Evolutionary conservation across 1,139 yeast species (phyloP).

Genomic region (Suhomyces panamericanus): DNA sequence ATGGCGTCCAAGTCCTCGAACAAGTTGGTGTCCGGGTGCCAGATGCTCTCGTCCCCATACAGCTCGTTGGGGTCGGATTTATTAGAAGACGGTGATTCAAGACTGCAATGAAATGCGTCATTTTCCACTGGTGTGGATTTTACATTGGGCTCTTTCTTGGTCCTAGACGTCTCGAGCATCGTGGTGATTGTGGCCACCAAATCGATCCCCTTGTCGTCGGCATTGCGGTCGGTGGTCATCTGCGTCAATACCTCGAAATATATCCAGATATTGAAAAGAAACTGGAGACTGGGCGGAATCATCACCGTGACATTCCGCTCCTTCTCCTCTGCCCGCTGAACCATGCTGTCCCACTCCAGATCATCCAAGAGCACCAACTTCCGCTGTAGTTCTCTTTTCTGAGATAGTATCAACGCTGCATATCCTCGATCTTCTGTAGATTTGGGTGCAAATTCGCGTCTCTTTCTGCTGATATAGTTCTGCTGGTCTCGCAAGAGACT

Average conservation of each 20-base stretch:
- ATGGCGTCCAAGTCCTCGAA: constrained; percentile 37
- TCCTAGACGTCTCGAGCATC: constrained; percentile 24
- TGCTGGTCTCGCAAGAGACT: constrained; percentile 32
- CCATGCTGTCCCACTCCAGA: constrained; percentile 37
- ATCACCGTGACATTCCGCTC: constrained; percentile 11
- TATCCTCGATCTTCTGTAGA: constrained; percentile 16
- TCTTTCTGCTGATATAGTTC: constrained; percentile 16
- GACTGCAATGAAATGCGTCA: too few relatives aligned
- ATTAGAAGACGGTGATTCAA: too few relatives aligned
- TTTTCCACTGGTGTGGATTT: constrained; percentile 9
- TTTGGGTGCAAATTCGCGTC: constrained; percentile 16
- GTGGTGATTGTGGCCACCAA: constrained; percentile 44
- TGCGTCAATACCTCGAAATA: constrained; percentile 67
- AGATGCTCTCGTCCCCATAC: too few relatives aligned
- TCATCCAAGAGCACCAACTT: constrained; percentile 36
- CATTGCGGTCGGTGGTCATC: constrained; percentile 53
- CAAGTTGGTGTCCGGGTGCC: constrained; percentile 20
- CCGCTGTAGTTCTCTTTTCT: constrained; percentile 21
- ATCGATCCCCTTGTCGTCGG: constrained; percentile 48
- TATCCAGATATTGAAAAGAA: constrained; percentile 62
- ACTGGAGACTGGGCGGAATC: constrained; percentile 49
- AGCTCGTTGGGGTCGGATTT: too few relatives aligned
- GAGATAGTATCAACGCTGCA: constrained; percentile 14
- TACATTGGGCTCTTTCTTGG: constrained; percentile 10
- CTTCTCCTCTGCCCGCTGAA: constrained; percentile 16